These are phyloP conservation scores for Neurospora crassa DNA, from an alignment of 2,329 filamentous ascomycete genomes.

Conservation along the genomic window DNA sequence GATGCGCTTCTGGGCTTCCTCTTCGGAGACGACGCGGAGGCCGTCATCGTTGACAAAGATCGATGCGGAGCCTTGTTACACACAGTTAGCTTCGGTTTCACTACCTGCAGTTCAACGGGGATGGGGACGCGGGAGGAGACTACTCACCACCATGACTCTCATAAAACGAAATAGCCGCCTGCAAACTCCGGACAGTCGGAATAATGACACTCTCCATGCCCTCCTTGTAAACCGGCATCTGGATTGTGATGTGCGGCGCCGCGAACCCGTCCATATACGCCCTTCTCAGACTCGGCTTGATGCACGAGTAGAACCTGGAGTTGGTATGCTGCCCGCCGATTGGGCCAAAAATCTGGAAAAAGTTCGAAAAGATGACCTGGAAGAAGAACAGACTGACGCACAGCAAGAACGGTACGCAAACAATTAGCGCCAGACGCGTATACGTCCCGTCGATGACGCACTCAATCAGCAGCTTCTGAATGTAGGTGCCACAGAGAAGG, in stretches of 20 bases:
- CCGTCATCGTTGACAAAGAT: conserved; percentile 57
- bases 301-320: conserved; percentile 32
- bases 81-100: no score
- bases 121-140: no score
- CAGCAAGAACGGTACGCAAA: conserved; percentile 27
- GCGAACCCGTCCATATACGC: conserved; percentile 24
- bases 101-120: no score
- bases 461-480: conserved; percentile 28
- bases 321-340: conserved; percentile 33
- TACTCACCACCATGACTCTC: conserved; percentile 32
- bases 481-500: conserved; percentile 28
- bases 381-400: conserved; percentile 33
- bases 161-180: conserved; percentile 40
- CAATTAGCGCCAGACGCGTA: conserved; percentile 27
- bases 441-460: conserved; percentile 29
- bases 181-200: conserved; percentile 38
- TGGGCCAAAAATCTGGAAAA: conserved; percentile 40
- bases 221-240: conserved; percentile 37
- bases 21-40: conserved; percentile 41
- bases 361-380: conserved; percentile 28
- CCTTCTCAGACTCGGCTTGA: conserved; percentile 23
- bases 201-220: conserved; percentile 33
- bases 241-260: conserved; percentile 33
- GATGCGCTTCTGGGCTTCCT: conserved; percentile 29
- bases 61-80: conserved; percentile 22